phyloP scores from a whole-genome alignment of 345 rosid species.

The Physaria fendleri region DNA sequence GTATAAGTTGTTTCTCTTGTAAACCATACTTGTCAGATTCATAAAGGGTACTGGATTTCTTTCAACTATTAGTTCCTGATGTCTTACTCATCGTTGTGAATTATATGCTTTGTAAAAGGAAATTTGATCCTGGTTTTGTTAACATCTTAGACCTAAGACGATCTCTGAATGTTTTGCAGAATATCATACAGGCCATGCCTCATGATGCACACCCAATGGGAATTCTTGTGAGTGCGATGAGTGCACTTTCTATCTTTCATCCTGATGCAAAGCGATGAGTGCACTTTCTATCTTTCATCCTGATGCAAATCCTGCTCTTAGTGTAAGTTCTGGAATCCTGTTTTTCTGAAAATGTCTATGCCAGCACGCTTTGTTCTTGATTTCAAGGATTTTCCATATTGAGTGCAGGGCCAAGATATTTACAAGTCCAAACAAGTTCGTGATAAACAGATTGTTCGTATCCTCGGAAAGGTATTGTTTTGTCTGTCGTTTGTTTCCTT shows the following conservation, averaged over 20 bases:
- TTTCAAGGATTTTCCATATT: neutral
- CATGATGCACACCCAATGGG: slow-evolving; percentile 99
- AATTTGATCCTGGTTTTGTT: neutral
- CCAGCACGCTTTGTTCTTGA: neutral
- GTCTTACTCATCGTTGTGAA: neutral
- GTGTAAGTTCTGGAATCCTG: slow-evolving; percentile 39
- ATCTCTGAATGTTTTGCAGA: slow-evolving; percentile 37
- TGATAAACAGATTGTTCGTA: slow-evolving; percentile 86
- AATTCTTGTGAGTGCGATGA: slow-evolving; percentile 84
- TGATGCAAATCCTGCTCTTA: slow-evolving; percentile 96
- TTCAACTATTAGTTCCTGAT: neutral
- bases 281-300: slow-evolving; percentile 92
- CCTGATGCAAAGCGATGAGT: slow-evolving; percentile 99
- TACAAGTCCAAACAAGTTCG: slow-evolving; percentile 76
- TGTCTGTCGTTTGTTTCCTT: neutral
- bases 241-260: slow-evolving; percentile 87
- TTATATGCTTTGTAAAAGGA: neutral
- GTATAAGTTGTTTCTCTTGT: neutral
- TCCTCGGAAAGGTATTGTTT: slow-evolving; percentile 72
- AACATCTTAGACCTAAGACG: neutral
- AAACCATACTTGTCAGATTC: neutral
- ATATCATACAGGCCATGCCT: slow-evolving; percentile 87
- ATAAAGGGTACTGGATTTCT: neutral
- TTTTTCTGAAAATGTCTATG: neutral
- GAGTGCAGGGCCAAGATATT: slow-evolving; percentile 33